Evolutionary conservation across 106 monocot species (phyloP), one percentile per base, ranked within the genome.

Genomic region (Dioscorea zingiberensis): DNA sequence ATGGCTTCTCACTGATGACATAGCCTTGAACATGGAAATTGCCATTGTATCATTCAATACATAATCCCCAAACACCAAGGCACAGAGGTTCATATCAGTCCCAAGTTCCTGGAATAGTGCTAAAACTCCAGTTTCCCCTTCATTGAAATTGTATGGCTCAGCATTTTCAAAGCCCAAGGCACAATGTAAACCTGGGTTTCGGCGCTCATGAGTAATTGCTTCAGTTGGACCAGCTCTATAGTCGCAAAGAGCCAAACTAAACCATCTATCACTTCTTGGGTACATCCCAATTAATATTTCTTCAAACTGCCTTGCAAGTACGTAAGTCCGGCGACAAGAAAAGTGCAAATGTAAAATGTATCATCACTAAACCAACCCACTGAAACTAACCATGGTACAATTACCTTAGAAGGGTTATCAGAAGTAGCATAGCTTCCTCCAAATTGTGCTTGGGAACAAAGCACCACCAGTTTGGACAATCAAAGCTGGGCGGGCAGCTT

Each of bases 261-360:
- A 83, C 95, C 95, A 95, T 59, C 95, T 80, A 22, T 85, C 87
- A 75, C 74, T 71, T 3, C 95, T 85, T 12, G 79, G 74, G 69
- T 85, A 91, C 51, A 77, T 79, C 67, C 95, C 87, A 55, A 91
- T 91, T 56, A 85, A 53, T 56, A 91, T 69, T 62, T 95, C 91
- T 81, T 95, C 91, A 67, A 85, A 78, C 49, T 88, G 81, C 64
- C 63, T 70, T 12, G 88, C 87, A 72, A 95, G 60, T 23, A 83
- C 25, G 67, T 73, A 71, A 59, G 88, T 91, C 53, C 88, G 87
- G 27, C 77, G 68, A 65, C 91, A 44, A 88, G 26, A 62, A 85
- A 83, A 95, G 58, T 30, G 95, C 95, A 88, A 91, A 95, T 27
- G 84, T 80, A 21, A 95, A 76, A 68, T 95, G 87, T 53, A 91